Base-by-base conservation (phyloP, 441 rosid genomes). In the Gossypium lobatum region DNA sequence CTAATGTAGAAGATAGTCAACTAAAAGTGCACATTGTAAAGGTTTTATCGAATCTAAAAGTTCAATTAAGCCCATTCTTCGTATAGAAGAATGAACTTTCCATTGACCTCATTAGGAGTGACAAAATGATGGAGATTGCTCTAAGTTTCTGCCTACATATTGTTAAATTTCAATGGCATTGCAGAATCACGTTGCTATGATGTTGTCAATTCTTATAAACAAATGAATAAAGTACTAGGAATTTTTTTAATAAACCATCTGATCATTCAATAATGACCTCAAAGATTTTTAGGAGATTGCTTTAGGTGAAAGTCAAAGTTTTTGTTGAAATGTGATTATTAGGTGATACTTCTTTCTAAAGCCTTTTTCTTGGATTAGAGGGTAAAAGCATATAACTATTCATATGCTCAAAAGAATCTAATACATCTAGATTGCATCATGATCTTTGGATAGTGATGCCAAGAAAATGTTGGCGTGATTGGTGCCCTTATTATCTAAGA, bases 381-480 rank as follows among this genome's bases (percentile, higher is more conserved):
- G 11, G 6, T 63, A 16, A 62, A 28, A 28, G 20, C 31, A 28
- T 31, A n/a, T 4, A 17, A 34, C 26, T 20, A 11, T 65, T 42
- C 34, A 21, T 21, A 20, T 18, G 10, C 70, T 5, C 17, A 11
- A 42, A 64, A 11, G 68, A 65, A 65, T 65, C 31, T 42, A 53
- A 42, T 20, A 45, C 34, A 21, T 65, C 34, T 42, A 18, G 8
- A 42, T 23, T 67, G n/a, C 8, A 48, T 67, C 42, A 25, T 50
- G 42, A 50, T 50, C 71, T 48, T 58, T 48, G 42, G 58, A n/a
- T 11, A 7, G 4, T 48, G 39, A 46, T 46, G 2, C 18, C 3
- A 21, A 21, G 70, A 42, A 64, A 67, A 25, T 67, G 37, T 25
- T 48, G 58, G 71, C 59, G 21, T 67, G 58, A 48, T 25, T 67